Percentiles rank a stretch among this genome's conserved stretches.
Conservation (phyloP, 2,329 filamentous ascomycete species). For the Penicillium sclerotigenum region DNA sequence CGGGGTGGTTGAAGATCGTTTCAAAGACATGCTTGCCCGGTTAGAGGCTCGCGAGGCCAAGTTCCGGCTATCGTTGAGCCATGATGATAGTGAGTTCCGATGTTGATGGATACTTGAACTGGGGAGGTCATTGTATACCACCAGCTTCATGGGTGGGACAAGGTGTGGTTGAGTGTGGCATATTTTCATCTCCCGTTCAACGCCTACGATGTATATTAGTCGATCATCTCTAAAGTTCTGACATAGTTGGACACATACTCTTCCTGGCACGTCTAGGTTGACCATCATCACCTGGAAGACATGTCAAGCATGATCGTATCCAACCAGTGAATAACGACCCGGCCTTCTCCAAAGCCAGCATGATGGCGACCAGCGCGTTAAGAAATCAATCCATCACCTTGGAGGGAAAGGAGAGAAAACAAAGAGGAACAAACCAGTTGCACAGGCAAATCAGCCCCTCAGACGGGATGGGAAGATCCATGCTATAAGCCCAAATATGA, state of each 20-base stretch:
- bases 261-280: conserved; percentile 12
- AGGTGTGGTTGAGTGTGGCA: conserved; percentile 47
- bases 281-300: conserved; percentile 27
- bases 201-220: conserved; percentile 30
- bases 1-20: conserved; percentile 32
- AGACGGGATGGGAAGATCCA: conserved; percentile 10
- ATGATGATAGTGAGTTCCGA: conserved; percentile 39
- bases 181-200: conserved; percentile 45
- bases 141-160: conserved; percentile 47
- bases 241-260: conserved; percentile 6
- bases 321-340: conserved; percentile 41
- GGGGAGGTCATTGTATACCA: conserved; percentile 42
- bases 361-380: conserved; percentile 37
- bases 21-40: conserved; percentile 42
- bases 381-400: conserved; percentile 30
- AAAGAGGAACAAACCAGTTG: conserved; percentile 4
- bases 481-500: conserved; percentile 5
- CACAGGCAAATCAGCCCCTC: conserved; percentile 7
- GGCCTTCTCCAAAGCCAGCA: conserved; percentile 38
- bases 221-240: neutral
- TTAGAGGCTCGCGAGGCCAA: conserved; percentile 40
- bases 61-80: conserved; percentile 39
- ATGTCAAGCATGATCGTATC: conserved; percentile 41
- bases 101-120: conserved; percentile 30
- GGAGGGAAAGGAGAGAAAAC: conserved; percentile 14